phyloP scores from a whole-genome alignment of 108 stramenopile genomes.

The Fragilaria crotonensis region DNA sequence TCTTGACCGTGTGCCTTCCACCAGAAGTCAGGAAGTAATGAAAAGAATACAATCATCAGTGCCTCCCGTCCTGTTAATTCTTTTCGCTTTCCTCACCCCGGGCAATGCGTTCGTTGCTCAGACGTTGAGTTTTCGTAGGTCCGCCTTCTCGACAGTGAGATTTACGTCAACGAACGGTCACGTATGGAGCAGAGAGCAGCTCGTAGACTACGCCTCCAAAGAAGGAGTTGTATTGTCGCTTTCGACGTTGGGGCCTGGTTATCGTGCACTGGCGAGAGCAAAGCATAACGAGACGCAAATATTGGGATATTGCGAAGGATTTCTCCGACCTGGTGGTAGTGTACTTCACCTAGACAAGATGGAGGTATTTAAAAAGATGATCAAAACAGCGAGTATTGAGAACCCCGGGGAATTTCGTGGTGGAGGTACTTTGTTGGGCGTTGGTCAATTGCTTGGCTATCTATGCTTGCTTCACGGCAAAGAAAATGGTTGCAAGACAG shows the following conservation, averaged over 20 bases:
- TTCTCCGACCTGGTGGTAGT: conserved; percentile 53
- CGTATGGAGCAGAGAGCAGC: conserved; percentile 23
- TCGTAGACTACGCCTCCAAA: conserved; percentile 19
- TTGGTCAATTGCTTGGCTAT: conserved; percentile 63
- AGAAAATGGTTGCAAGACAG: conserved; percentile 40
- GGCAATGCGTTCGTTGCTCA: too few relatives aligned
- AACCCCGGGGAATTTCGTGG: conserved; percentile 25
- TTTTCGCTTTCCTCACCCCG: too few relatives aligned
- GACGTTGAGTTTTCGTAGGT: too few relatives aligned
- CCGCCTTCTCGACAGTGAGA: too few relatives aligned
- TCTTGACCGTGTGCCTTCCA: too few relatives aligned
- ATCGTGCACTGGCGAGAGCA: conserved; percentile 63
- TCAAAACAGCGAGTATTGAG: conserved; percentile 34
- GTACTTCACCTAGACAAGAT: conserved; percentile 79
- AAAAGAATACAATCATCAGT: too few relatives aligned
- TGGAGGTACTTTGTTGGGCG: conserved; percentile 49
- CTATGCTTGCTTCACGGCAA: conserved; percentile 54
- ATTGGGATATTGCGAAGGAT: conserved; percentile 76
- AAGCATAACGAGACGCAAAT: conserved; percentile 37
- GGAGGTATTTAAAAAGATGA: conserved; percentile 58
- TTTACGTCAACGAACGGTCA: too few relatives aligned
- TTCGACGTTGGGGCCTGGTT: conserved; percentile 65
- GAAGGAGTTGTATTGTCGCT: conserved; percentile 46
- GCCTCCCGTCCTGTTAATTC: too few relatives aligned
- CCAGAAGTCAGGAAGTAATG: too few relatives aligned